Conservation (phyloP, 805 yeast species). For the Saturnispora mendoncae region DNA sequence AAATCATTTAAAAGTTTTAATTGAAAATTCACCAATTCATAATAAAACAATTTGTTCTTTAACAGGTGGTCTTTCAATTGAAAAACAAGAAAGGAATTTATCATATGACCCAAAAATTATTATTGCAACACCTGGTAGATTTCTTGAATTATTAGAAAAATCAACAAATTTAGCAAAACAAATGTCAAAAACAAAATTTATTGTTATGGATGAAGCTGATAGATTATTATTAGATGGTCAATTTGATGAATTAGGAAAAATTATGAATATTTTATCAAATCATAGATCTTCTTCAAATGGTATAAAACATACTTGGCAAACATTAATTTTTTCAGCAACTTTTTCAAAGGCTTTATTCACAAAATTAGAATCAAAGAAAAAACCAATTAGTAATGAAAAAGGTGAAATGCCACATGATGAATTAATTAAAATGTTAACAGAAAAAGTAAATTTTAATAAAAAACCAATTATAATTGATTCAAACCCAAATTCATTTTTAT, state of each 20-base stretch:
- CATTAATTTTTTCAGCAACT: slow-evolving; percentile 92
- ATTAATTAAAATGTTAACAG: slow-evolving; percentile 54
- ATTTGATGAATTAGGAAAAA: slow-evolving; percentile 83
- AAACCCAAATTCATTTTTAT: slow-evolving; percentile 75
- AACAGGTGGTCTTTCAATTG: slow-evolving; percentile 93
- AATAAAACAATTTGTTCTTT: slow-evolving; percentile 56
- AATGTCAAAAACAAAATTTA: slow-evolving; percentile 38
- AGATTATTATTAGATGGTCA: slow-evolving; percentile 92
- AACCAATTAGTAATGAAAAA: slow-evolving; percentile 26
- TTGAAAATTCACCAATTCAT: slow-evolving; percentile 39
- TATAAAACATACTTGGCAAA: slow-evolving; percentile 55
- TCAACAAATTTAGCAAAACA: slow-evolving; percentile 36
- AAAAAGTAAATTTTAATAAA: slow-evolving; percentile 61
- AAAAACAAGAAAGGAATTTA: slow-evolving; percentile 80
- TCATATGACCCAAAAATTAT: slow-evolving; percentile 67
- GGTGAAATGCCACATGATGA: slow-evolving; percentile 40
- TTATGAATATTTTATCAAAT: slow-evolving; percentile 54
- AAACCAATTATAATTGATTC: slow-evolving; percentile 71
- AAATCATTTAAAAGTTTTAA: slow-evolving; percentile 56
- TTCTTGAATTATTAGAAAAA: slow-evolving; percentile 70
- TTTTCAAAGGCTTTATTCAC: slow-evolving; percentile 76
- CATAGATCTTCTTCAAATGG: slow-evolving; percentile 42
- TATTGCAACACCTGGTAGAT: slow-evolving; percentile 94
- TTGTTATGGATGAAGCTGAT: slow-evolving; percentile 93
- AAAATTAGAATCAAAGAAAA: slow-evolving; percentile 46